These are phyloP conservation scores for Sporormia fimetaria DNA, from an alignment of 495 filamentous ascomycete genomes.

Conservation along the genomic window DNA sequence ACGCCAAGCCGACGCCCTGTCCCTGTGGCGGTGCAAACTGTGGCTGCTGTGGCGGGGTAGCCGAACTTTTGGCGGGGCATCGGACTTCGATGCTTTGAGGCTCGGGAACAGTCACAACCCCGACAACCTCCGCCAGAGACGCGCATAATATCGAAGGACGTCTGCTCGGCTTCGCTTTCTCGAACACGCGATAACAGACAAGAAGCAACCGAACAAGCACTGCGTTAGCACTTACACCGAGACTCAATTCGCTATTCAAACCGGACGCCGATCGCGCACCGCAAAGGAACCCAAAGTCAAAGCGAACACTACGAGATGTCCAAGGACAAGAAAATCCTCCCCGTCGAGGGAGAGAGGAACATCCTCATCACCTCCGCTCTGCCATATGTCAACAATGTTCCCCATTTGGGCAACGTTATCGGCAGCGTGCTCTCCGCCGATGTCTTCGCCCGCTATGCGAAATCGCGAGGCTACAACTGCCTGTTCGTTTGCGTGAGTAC, in stretches of 20 bases:
- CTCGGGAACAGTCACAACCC: too few species aligned
- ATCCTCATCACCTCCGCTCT: constrained; percentile 42
- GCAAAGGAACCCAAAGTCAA: too few species aligned
- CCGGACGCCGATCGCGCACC: too few species aligned
- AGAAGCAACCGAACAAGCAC: too few species aligned
- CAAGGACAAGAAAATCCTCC: constrained; percentile 34
- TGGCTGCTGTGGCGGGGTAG: constrained; percentile 4
- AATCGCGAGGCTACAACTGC: constrained; percentile 54
- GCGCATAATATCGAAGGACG: too few species aligned
- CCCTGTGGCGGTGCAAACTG: neutral
- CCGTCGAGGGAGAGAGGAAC: constrained; percentile 38
- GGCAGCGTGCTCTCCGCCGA: constrained; percentile 79
- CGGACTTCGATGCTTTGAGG: neutral
- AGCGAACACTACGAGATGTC: constrained; percentile 8
- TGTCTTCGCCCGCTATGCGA: constrained; percentile 65
- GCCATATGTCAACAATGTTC: constrained; percentile 88
- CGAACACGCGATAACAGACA: too few species aligned
- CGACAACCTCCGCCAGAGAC: too few species aligned
- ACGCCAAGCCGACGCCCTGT: too few species aligned
- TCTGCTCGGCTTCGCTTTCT: too few species aligned
- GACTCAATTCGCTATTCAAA: too few species aligned
- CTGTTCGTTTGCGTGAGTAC: constrained; percentile 59
- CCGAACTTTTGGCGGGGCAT: neutral
- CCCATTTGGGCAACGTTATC: constrained; percentile 63
- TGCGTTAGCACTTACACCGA: too few species aligned